These are phyloP conservation scores for Areca catechu DNA, from an alignment of 176 grass and related monocot species.

Conservation along the genomic window DNA sequence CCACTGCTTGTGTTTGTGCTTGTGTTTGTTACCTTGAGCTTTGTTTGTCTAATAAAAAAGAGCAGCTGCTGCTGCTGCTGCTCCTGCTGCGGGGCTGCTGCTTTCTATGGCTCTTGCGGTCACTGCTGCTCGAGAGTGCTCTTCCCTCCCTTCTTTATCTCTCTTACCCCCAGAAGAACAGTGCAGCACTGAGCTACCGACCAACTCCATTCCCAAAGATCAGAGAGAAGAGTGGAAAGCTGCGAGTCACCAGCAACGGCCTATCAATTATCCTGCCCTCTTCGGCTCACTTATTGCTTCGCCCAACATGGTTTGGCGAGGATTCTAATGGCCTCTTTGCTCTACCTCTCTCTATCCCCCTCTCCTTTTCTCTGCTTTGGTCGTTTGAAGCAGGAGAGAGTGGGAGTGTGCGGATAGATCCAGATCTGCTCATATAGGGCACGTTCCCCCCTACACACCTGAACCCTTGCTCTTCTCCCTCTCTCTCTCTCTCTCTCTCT, in stretches of 20 bases:
- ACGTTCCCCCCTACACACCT: slow-evolving; percentile 18
- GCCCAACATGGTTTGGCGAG: too few relatives aligned
- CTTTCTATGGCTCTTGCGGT: too few relatives aligned
- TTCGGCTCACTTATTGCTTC: too few relatives aligned
- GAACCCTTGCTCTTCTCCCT: not conserved
- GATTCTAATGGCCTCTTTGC: slow-evolving; percentile 12
- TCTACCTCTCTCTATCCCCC: not conserved
- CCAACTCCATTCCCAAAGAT: slow-evolving; percentile 27
- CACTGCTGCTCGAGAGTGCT: too few relatives aligned
- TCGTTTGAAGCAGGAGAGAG: slow-evolving; percentile 6
- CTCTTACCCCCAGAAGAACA: slow-evolving; percentile 4
- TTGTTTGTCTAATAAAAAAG: too few relatives aligned
- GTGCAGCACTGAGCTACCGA: slow-evolving; percentile 19
- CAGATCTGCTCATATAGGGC: slow-evolving; percentile 35
- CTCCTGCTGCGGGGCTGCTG: too few relatives aligned
- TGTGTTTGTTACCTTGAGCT: too few relatives aligned
- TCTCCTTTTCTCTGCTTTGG: slow-evolving; percentile 6
- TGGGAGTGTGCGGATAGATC: slow-evolving; percentile 31
- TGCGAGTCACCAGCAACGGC: too few relatives aligned
- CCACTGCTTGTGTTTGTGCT: too few relatives aligned
- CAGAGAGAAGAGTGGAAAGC: slow-evolving; percentile 15
- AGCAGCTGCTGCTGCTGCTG: too few relatives aligned
- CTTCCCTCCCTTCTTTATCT: slow-evolving; percentile 9
- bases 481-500: too few relatives aligned
- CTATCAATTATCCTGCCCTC: too few relatives aligned